Evolutionary conservation across 139 green algal genomes (phyloP), one percentile per base, ranked within the genome.

Genomic region (Chloropicon primus): DNA sequence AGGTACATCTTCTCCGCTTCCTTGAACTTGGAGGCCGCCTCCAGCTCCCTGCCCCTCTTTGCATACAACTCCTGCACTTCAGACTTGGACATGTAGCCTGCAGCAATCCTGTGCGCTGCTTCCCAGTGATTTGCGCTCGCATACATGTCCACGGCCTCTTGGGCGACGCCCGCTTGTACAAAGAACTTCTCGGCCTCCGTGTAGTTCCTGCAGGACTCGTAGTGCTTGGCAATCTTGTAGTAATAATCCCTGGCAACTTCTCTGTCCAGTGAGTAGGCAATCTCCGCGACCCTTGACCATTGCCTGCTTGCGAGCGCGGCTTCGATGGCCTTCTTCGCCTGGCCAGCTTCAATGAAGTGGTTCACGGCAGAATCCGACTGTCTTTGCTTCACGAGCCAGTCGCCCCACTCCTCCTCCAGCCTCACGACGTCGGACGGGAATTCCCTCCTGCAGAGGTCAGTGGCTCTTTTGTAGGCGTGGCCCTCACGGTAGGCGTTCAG

Each of bases 351-450:
- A 28, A 96, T 93, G 85, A 92, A 94, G 84, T 94, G 91, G 75
- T 90, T 90, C 78, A 94, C 88, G 27, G 90, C 91, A 1, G 86
- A 86, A 72, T 96, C 91, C 80, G 88, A 85, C 78, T 93, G 88
- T 81, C 89, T 89, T 75, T 86, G 80, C 27, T 75, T 80, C 62
- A 91, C 80, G 62, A 94, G 86, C 84, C 85, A 92, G 80, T 96
- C 91, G 71, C 90, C 91, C 90, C 90, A 96, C 82, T 93, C 84
- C 72, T 92, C 87, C 85, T 96, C 90, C 17, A 96, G 84, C 24
- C 75, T 53, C 10, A 91, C 84, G n/a, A 92, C 86, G 76, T 83
- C 77, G 27, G 24, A 72, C 21, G 82, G 82, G 54, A 84, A 83
- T 23, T 83, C 25, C 23, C 78, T 54, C 2, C 77, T 74, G 74